Conservation (phyloP, 2,329 filamentous ascomycete species). For the Penicillium hesseltinei region DNA sequence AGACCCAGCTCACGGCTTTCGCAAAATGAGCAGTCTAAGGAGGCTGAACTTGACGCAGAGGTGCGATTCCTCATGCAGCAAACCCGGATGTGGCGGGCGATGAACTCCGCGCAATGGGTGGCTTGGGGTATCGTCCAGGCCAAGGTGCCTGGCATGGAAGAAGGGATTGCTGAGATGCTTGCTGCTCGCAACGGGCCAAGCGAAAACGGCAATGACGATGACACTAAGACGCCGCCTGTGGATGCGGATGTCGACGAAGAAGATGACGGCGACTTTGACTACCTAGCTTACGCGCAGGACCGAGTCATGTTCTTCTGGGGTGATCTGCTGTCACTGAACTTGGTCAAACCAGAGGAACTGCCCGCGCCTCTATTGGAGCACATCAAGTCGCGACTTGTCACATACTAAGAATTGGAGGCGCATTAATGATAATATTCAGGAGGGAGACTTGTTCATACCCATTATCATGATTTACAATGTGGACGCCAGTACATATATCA, state of each 20-base stretch:
- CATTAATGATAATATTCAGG: neutral
- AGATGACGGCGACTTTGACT: constrained; percentile 88
- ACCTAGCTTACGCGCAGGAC: constrained; percentile 86
- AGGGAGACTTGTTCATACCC: constrained; percentile 1
- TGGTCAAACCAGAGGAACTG: constrained; percentile 73
- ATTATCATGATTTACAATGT: constrained; percentile 14
- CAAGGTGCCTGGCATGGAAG: constrained; percentile 71
- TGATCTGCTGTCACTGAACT: constrained; percentile 73
- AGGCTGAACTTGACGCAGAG: constrained; percentile 65
- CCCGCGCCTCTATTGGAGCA: constrained; percentile 63
- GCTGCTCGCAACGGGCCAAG: constrained; percentile 15
- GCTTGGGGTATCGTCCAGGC: constrained; percentile 97
- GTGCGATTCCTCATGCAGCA: constrained; percentile 73
- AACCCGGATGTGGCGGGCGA: constrained; percentile 78
- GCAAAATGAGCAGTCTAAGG: constrained; percentile 61
- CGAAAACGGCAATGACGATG: constrained; percentile 18
- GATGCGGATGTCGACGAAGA: constrained; percentile 57
- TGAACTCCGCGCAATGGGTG: constrained; percentile 87
- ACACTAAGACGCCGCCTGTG: constrained; percentile 25
- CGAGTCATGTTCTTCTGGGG: constrained; percentile 93
- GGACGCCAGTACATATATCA: constrained; percentile 22
- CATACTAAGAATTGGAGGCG: constrained; percentile 50
- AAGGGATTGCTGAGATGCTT: constrained; percentile 29
- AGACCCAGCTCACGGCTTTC: constrained; percentile 51
- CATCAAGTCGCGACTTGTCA: constrained; percentile 63